phyloP scores from a whole-genome alignment of 179 eudicot genomes.

The Patellifolia procumbens region DNA sequence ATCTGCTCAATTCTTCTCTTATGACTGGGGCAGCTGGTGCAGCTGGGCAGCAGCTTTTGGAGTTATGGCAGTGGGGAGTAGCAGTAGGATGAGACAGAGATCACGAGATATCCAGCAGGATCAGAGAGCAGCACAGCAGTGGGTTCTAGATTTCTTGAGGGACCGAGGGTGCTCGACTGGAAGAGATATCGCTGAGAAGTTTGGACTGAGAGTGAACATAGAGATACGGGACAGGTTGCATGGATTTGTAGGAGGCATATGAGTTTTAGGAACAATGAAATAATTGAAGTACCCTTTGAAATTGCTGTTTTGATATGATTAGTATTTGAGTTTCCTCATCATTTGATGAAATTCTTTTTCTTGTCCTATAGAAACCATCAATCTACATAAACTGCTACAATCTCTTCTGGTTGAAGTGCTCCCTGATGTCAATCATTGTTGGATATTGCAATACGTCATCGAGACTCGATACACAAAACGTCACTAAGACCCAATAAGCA shows the following conservation, averaged over 20 bases:
- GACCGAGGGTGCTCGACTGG: slow-evolving; percentile 72
- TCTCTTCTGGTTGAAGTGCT: slow-evolving; percentile 5
- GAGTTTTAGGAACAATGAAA: slow-evolving; percentile 64
- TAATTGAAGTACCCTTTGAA: slow-evolving; percentile 75
- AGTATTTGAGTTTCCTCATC: background rate
- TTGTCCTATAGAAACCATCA: background rate
- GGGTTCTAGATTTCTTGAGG: slow-evolving; percentile 89
- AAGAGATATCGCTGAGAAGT: slow-evolving; percentile 87
- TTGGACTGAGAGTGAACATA: slow-evolving; percentile 93
- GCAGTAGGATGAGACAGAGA: slow-evolving; percentile 49
- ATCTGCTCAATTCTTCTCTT: slow-evolving; percentile 58
- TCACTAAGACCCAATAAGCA: no score
- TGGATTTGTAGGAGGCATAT: slow-evolving; percentile 88
- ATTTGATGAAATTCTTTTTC: background rate
- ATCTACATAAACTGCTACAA: background rate
- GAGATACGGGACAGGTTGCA: slow-evolving; percentile 84
- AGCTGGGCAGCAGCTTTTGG: slow-evolving; percentile 70
- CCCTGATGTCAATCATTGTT: background rate
- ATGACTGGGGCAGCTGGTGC: slow-evolving; percentile 74
- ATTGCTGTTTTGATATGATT: background rate
- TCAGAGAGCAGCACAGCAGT: slow-evolving; percentile 80
- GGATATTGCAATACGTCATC: background rate
- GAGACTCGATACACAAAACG: background rate
- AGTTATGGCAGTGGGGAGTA: slow-evolving; percentile 51
- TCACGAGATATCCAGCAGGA: slow-evolving; percentile 45